Base-by-base conservation (phyloP, 2,329 filamentous ascomycete genomes). In the Sclerotiophoma versabilis region DNA sequence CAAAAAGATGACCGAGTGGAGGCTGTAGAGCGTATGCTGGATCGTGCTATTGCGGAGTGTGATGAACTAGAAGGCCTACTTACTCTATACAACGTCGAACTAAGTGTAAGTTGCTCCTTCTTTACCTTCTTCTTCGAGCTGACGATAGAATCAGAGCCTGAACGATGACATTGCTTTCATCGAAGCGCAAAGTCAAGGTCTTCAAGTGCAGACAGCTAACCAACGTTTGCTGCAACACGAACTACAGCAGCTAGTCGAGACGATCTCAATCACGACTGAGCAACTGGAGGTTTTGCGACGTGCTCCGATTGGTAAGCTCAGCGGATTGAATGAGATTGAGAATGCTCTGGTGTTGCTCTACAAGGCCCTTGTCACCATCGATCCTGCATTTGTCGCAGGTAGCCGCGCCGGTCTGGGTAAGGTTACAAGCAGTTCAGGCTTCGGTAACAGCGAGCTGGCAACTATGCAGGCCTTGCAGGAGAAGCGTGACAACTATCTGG, bases 161-260 rank as follows among this genome's bases (percentile, higher is more conserved):
- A 92, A 93, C 51, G 93, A 98, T 43, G 95, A 99, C 67, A 96
- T 99, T 65, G 88, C 92, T 3, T 98, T 96, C 72, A 98, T 99
- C 61, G 95, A 99, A 78, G 92, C 95, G 2, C 95, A 99, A 75
- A 93, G 92, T 6, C 93, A 99, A 77, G 95, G 95, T 80, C 80
- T 99, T 39, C 95, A 99, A 69, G 93, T 99, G 6, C 95, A 98
- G 76, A 93, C 93, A 17, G 92, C 95, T 33, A 99, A 99, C 67
- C 95, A 99, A 73, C 96, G 96, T 74, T 83, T 96, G 23, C 83
- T 99, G 39, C 92, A 93, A 74, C 91, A 88, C 59, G 95, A 99
- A 74, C 83, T 99, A 1, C 87, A 96, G 72, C 90, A 88, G 27
- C 81, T 98, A n/a, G 83, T 99, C 20, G 88, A 93, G 63, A 97